These are phyloP conservation scores for Hemerocallis citrina DNA, from an alignment of 106 monocot genomes.

Conservation along the genomic window DNA sequence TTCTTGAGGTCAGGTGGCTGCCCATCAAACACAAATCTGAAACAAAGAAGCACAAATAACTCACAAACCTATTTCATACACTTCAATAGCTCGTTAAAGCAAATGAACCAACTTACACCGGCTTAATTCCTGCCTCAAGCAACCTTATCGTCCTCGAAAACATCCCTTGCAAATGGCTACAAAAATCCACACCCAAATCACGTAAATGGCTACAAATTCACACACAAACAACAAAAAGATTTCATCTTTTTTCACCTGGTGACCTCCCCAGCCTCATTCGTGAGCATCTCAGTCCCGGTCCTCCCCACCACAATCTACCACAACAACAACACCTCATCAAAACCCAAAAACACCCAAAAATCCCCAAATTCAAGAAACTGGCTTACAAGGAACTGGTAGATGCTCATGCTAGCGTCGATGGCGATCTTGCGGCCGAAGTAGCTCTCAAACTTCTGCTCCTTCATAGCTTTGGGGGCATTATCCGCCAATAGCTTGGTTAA, in stretches of 20 bases:
- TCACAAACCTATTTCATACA: too few relatives aligned
- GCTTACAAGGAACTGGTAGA: constrained; percentile 99
- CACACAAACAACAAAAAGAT: neutral
- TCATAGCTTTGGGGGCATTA: constrained; percentile 72
- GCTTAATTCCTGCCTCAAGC: constrained; percentile 94
- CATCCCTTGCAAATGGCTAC: constrained; percentile 98
- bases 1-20: constrained; percentile 94
- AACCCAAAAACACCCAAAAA: neutral
- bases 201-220: neutral
- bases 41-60: constrained; percentile 7
- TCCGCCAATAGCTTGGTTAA: constrained; percentile 96
- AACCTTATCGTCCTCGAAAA: constrained; percentile 86
- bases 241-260: constrained; percentile 47
- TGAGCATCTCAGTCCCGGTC: constrained; percentile 68
- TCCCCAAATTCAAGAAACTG: too few relatives aligned
- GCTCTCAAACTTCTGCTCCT: constrained; percentile 85
- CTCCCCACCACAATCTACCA: constrained; percentile 97
- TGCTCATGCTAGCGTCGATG: constrained; percentile 95
- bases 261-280: constrained; percentile 96
- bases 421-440: constrained; percentile 90
- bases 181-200: neutral
- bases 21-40: constrained; percentile 97
- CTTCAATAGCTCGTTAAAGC: neutral
- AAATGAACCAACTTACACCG: constrained; percentile 50
- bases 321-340: neutral